Percentiles rank a stretch among this genome's conserved stretches.
Evolutionary conservation across 2,329 filamentous ascomycete species (phyloP).

Genomic region (Zarea fungicola): DNA sequence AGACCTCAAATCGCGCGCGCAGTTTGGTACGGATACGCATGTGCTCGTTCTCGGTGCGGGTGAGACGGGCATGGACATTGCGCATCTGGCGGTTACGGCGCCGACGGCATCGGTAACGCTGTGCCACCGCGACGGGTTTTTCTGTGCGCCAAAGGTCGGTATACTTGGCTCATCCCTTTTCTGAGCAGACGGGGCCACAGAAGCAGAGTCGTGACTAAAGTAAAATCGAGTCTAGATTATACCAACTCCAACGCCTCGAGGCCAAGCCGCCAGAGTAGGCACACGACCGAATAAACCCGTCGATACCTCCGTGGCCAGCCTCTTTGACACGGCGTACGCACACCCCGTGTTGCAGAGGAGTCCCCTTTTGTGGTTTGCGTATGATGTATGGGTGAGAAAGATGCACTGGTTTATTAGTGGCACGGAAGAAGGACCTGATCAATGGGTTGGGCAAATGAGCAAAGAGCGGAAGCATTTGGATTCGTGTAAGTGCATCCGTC

Average conservation of each 20-base stretch:
- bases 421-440: conserved; percentile 40
- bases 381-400: conserved; percentile 39
- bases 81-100: conserved; percentile 39
- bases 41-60: conserved; percentile 40
- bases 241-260: conserved; percentile 16
- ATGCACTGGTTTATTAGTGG: conserved; percentile 41
- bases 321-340: conserved; percentile 48
- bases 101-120: conserved; percentile 36
- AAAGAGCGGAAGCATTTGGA: conserved; percentile 31
- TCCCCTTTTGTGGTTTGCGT: conserved; percentile 38
- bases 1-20: conserved; percentile 33
- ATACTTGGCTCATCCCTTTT: no score
- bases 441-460: conserved; percentile 42
- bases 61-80: conserved; percentile 42
- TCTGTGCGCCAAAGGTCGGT: conserved; percentile 38
- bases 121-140: conserved; percentile 42
- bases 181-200: no score
- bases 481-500: conserved; percentile 22
- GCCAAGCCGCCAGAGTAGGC: conserved; percentile 33
- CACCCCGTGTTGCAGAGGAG: conserved; percentile 41
- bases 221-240: conserved; percentile 20
- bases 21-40: conserved; percentile 34
- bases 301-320: conserved; percentile 40
- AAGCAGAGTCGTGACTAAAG: background rate
- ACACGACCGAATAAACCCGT: conserved; percentile 37